Percentiles rank a stretch among this genome's conserved stretches.
Conservation (phyloP, 805 yeast genomes). For the Kluyveromyces dobzhanskii region DNA sequence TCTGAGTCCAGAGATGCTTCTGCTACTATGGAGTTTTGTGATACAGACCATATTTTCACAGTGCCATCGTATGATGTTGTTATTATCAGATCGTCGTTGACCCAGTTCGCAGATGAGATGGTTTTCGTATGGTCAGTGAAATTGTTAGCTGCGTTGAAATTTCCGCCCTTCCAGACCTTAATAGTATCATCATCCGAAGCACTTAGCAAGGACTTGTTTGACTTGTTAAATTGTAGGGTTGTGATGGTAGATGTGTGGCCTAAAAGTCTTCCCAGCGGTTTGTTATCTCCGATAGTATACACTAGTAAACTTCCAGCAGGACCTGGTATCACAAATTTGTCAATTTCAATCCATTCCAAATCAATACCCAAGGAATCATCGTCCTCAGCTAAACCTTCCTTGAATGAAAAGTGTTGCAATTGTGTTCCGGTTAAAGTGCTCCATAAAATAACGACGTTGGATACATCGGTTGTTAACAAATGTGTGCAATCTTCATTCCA, state of each 20-base stretch:
- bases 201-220: slow-evolving; percentile 51
- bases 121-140: slow-evolving; percentile 51
- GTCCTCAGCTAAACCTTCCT: slow-evolving; percentile 9
- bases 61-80: slow-evolving; percentile 67
- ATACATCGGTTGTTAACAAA: slow-evolving; percentile 52
- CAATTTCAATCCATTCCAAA: slow-evolving; percentile 65
- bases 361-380: slow-evolving; percentile 38
- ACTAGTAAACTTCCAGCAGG: slow-evolving; percentile 45
- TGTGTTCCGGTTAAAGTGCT: slow-evolving; percentile 48
- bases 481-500: slow-evolving; percentile 56
- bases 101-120: slow-evolving; percentile 49
- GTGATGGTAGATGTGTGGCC: slow-evolving; percentile 65
- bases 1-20: slow-evolving; percentile 36
- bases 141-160: slow-evolving; percentile 42
- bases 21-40: slow-evolving; percentile 16
- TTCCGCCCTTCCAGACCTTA: slow-evolving; percentile 67
- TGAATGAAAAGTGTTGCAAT: slow-evolving; percentile 37
- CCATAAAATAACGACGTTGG: slow-evolving; percentile 54
- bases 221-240: slow-evolving; percentile 43
- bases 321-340: slow-evolving; percentile 66
- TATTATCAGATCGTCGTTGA: slow-evolving; percentile 34
- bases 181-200: slow-evolving; percentile 71
- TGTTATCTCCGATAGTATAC: slow-evolving; percentile 39
- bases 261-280: slow-evolving; percentile 41
- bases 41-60: slow-evolving; percentile 57